phyloP scores from a whole-genome alignment of 2,329 filamentous ascomycete species.

The Myriangium duriaei region DNA sequence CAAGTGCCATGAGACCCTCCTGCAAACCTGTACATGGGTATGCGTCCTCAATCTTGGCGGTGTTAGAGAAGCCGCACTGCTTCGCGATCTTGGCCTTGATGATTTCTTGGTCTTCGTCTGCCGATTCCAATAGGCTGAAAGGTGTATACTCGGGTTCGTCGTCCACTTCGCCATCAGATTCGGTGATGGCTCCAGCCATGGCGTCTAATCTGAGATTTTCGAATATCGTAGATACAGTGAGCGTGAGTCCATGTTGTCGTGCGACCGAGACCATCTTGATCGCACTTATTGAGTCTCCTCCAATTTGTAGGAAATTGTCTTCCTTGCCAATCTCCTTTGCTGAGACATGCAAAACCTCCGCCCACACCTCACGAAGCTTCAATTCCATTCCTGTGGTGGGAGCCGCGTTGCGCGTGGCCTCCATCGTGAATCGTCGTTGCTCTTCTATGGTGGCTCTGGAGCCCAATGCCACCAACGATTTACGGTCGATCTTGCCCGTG shows the following conservation, averaged over 20 bases:
- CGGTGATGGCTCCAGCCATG: constrained; percentile 15
- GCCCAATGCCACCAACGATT: background rate
- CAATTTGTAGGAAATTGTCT: constrained; percentile 48
- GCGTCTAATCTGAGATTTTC: background rate
- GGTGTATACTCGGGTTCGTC: background rate
- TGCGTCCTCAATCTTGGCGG: background rate
- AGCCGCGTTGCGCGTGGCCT: background rate
- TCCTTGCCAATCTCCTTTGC: constrained; percentile 40
- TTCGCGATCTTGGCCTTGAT: background rate
- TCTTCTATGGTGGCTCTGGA: background rate
- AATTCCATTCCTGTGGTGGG: constrained; percentile 16
- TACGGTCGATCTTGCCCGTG: constrained; percentile 2
- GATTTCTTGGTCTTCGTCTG: background rate
- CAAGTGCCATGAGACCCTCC: background rate
- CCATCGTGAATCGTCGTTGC: background rate
- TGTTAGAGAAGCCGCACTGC: background rate
- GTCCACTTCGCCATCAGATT: constrained; percentile 1
- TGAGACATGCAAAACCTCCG: constrained; percentile 31
- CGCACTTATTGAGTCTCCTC: constrained; percentile 47
- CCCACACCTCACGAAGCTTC: constrained; percentile 37
- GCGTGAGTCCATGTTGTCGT: constrained; percentile 33
- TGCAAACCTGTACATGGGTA: background rate
- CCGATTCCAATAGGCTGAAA: background rate
- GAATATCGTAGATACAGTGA: constrained; percentile 24
- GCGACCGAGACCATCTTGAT: constrained; percentile 49